A percentile compares a stretch with the other conserved stretches of the same genome.
phyloP scores from a whole-genome alignment of 2,329 filamentous ascomycete genomes.

The Talaromyces atroroseus region DNA sequence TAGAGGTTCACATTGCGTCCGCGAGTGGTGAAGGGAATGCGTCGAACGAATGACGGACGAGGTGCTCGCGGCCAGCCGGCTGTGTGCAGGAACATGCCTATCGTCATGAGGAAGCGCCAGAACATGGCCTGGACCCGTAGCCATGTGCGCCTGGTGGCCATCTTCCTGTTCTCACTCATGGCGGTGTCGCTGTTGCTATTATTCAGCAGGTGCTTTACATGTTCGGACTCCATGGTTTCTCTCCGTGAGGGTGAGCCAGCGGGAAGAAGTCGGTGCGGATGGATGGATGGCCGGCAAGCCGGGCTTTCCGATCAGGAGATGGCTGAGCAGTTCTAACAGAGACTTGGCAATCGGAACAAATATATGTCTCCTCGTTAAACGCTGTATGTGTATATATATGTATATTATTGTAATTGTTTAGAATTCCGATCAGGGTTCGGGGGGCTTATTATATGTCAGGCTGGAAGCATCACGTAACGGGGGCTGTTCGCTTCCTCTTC shows the following conservation, averaged over 20 bases:
- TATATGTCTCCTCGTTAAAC: no score
- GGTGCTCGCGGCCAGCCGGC: slow-evolving; percentile 57
- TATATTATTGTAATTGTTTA: no score
- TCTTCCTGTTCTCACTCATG: background rate
- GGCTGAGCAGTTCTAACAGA: no score
- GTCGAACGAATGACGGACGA: slow-evolving; percentile 54
- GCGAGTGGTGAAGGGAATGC: slow-evolving; percentile 47
- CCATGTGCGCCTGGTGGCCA: slow-evolving; percentile 49
- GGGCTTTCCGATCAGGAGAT: no score
- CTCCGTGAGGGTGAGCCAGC: no score
- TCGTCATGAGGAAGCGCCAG: slow-evolving; percentile 62
- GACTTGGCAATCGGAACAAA: no score
- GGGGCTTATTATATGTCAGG: no score
- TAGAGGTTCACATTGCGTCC: slow-evolving; percentile 49
- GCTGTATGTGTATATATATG: background rate
- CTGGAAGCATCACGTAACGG: background rate
- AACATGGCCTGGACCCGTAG: slow-evolving; percentile 59
- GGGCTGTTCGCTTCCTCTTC: no score
- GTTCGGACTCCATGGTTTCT: background rate
- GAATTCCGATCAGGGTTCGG: no score
- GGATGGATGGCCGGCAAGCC: background rate
- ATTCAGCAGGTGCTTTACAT: background rate
- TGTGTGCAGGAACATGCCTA: slow-evolving; percentile 64
- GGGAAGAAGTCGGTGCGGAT: background rate
- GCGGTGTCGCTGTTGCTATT: background rate